A percentile compares a stretch with the other conserved stretches of the same genome.
Conservation (phyloP, 1,284 basidiomycete species). For the Ganoderma leucocontextum region DNA sequence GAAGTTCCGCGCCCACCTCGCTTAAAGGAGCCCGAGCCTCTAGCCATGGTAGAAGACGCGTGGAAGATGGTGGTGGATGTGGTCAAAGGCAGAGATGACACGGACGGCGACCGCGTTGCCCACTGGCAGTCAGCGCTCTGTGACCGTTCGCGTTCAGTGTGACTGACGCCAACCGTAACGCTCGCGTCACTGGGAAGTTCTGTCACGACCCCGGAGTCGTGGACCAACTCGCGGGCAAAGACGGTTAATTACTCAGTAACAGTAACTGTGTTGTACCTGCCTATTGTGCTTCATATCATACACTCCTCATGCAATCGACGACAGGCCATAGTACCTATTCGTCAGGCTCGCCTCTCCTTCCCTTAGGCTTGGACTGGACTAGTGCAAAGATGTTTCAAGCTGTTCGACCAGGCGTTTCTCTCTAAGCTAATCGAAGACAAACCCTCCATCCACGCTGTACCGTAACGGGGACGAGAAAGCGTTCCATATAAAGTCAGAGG, state of each 20-base stretch:
- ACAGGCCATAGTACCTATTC: too few relatives aligned
- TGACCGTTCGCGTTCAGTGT: conserved; percentile 24
- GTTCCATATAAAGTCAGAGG: background rate
- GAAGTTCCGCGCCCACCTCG: conserved; percentile 37
- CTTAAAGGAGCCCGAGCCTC: conserved; percentile 36
- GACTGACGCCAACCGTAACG: conserved; percentile 34
- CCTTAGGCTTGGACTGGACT: too few relatives aligned
- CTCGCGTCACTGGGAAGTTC: background rate
- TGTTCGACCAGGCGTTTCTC: background rate
- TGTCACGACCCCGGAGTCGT: background rate
- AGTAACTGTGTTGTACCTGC: too few relatives aligned
- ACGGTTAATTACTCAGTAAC: too few relatives aligned
- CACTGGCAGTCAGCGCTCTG: conserved; percentile 5
- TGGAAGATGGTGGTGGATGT: background rate
- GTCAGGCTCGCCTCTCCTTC: too few relatives aligned
- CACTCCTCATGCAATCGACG: too few relatives aligned
- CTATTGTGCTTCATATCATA: background rate
- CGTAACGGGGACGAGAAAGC: conserved; percentile 2
- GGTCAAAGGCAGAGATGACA: background rate
- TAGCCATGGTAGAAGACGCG: conserved; percentile 36
- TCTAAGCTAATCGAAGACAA: conserved; percentile 23
- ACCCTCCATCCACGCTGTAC: conserved; percentile 29
- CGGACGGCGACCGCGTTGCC: background rate
- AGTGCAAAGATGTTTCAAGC: background rate
- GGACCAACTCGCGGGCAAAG: too few relatives aligned